Base-by-base conservation (phyloP, 2,329 filamentous ascomycete species). In the Clathrospora elynae region DNA sequence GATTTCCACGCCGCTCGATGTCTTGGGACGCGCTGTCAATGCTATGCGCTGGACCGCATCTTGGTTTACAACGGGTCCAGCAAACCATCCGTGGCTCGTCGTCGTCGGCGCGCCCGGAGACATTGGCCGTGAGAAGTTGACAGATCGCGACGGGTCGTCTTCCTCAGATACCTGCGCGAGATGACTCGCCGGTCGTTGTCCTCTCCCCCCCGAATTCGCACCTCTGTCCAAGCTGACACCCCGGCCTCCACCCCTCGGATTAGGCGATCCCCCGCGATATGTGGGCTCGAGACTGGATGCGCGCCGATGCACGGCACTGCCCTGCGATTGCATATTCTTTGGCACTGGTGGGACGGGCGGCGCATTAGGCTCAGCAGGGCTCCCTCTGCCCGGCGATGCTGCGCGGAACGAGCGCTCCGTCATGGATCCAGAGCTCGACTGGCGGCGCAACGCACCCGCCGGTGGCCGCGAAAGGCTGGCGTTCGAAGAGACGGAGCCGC, bases 361-460 rank as follows among this genome's bases (percentile, higher is more conserved):
- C 37, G 81, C 77, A 58, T 81, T 73, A n/a, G 29, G 37, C 40
- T 71, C 43, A 6, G 52, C 32, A 19, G 59, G 52, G 39, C 57
- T 64, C 55, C 58, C 50, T 53, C 60, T 44, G 48, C 57, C 58
- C 25, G 69, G 61, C 77, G 76, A 95, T 3, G 85, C 83, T 9
- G 86, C 87, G 55, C 91, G 84, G 70, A 96, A 96, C 1, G 90
- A 91, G 44, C 92, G 83, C 67, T 92, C 88, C 19, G 83, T 86
- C 91, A 97, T 95, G 35, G 90, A 96, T 14, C 84, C 80, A 18
- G 81, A 81, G 71, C 91, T 85, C 78, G 48, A 91, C 73, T 37
- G 68, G 49, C 70, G 51, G 49, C 64, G 75, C 73, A 71, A 42
- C 7, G 42, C 42, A 4, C 50, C 38, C 2, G 49, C 69, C 42